phyloP scores from a whole-genome alignment of 2,329 filamentous ascomycete species.

The Penicillium vulpinum region DNA sequence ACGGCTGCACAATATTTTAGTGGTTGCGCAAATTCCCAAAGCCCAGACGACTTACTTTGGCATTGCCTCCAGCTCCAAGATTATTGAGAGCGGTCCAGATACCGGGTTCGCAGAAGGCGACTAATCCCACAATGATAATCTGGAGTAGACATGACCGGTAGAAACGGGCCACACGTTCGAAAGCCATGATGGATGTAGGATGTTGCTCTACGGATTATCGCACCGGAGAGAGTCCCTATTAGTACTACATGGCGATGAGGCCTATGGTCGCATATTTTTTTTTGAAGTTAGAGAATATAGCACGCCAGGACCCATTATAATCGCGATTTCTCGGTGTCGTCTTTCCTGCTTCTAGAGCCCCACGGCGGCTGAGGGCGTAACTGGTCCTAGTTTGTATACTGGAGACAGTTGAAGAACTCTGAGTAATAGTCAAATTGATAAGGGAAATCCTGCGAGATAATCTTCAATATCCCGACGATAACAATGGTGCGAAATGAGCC shows the following conservation, averaged over 20 bases:
- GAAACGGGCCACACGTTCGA: conserved; percentile 3
- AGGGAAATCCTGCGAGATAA: background rate
- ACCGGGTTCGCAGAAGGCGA: conserved; percentile 45
- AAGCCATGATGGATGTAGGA: conserved; percentile 1
- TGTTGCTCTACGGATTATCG: background rate
- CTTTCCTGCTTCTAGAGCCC: background rate
- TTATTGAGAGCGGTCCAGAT: conserved; percentile 50
- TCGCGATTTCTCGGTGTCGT: conserved; percentile 12
- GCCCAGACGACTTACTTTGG: conserved; percentile 8
- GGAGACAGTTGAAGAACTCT: background rate
- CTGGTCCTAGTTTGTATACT: background rate
- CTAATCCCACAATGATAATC: conserved; percentile 42
- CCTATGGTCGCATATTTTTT: background rate
- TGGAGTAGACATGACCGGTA: conserved; percentile 50
- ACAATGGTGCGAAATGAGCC: background rate
- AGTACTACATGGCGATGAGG: background rate
- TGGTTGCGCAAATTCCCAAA: background rate
- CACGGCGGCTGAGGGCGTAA: background rate
- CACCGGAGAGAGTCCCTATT: background rate
- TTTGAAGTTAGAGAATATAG: background rate
- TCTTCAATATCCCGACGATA: background rate
- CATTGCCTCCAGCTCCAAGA: conserved; percentile 44
- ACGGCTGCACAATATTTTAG: conserved; percentile 39
- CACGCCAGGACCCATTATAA: conserved; percentile 15
- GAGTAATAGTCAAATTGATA: background rate